Evolutionary conservation across 2,329 filamentous ascomycete genomes (phyloP), one percentile per base, ranked within the genome.

Genomic region (Pseudocercospora vitis): DNA sequence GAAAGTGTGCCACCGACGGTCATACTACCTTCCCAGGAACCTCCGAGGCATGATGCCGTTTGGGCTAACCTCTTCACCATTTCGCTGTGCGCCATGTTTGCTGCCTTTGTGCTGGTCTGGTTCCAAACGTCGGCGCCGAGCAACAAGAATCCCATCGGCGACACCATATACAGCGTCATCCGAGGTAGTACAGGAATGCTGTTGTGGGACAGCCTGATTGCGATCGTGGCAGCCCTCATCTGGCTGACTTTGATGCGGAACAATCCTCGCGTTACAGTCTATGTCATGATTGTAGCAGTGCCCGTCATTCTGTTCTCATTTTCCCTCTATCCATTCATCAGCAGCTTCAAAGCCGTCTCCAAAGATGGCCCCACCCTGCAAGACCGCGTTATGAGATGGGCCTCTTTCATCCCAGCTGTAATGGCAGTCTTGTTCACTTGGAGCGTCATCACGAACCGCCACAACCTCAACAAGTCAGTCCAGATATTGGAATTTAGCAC

Each of bases 1-100:
- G 79, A 81, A 26, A 80, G 77, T n/a, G 74, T 80, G 14, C 82
- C 81, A 42, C 77, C 78, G 21, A 77, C 81, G 0, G 76, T 84
- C 26, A 77, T 82, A 19, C 75, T 81, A 8, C 76, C 82, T 3
- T 80, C 85, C 33, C 79, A 80, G 46, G 87, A 91, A 65, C 81
- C 88, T 18, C 90, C 90, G 55, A 80, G 82, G 46, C 90, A 97
- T 70, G 94, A 99, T 71, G 79, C 86, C 4, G 95, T 97, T 73
- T 99, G 94, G 79, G 89, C 88, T 3, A 91, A 89, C 73, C 79
- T 96, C 37, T 99, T 91, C 70, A 75, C 95, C 44, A 94, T 97
- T 64, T 85, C 85, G 28, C 75, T 95, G 49, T 91, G 89, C 40
- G 87, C 87, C 32, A 81, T 97, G 67, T 82, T 97, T 65, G 88